Evolutionary conservation across 2,329 filamentous ascomycete genomes (phyloP).

Genomic region (Helotiales sp.): DNA sequence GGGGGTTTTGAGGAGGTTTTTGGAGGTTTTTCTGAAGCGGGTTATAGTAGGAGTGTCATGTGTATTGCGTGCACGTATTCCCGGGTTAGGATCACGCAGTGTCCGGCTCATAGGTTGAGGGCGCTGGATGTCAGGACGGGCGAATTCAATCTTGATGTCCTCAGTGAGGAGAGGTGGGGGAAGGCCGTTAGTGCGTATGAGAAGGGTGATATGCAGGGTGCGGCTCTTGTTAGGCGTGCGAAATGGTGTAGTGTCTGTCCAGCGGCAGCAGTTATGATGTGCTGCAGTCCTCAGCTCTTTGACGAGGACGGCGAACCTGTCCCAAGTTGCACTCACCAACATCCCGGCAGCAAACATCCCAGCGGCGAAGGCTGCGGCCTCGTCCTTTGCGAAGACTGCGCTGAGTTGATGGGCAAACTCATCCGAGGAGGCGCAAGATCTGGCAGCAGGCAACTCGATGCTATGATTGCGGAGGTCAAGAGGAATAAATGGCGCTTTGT

Average conservation of each 20-base stretch:
- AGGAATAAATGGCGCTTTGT: constrained; percentile 11
- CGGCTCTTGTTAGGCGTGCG: constrained; percentile 20
- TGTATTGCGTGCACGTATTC: constrained; percentile 37
- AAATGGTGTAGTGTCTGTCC: constrained; percentile 40
- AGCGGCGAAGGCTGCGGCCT: constrained; percentile 36
- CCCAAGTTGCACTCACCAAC: too few species aligned
- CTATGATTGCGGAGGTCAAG: constrained; percentile 13
- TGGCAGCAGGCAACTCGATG: constrained; percentile 15
- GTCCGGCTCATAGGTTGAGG: constrained; percentile 26
- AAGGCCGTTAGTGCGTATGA: not conserved
- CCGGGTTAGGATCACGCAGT: constrained; percentile 31
- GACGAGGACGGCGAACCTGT: constrained; percentile 5
- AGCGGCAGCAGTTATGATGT: constrained; percentile 26
- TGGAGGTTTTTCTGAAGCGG: constrained; percentile 27
- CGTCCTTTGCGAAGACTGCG: constrained; percentile 30
- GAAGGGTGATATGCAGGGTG: constrained; percentile 13
- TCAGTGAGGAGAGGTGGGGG: constrained; percentile 15
- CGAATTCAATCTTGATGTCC: constrained; percentile 24
- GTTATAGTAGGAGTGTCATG: constrained; percentile 32
- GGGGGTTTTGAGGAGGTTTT: constrained; percentile 35
- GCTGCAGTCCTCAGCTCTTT: constrained; percentile 12
- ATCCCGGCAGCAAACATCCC: too few species aligned
- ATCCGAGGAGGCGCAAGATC: constrained; percentile 1
- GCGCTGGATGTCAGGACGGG: not conserved
- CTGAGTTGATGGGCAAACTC: constrained; percentile 15